These are phyloP conservation scores for Moesziomyces globuligerus DNA, from an alignment of 1,284 basidiomycete genomes.

Conservation along the genomic window DNA sequence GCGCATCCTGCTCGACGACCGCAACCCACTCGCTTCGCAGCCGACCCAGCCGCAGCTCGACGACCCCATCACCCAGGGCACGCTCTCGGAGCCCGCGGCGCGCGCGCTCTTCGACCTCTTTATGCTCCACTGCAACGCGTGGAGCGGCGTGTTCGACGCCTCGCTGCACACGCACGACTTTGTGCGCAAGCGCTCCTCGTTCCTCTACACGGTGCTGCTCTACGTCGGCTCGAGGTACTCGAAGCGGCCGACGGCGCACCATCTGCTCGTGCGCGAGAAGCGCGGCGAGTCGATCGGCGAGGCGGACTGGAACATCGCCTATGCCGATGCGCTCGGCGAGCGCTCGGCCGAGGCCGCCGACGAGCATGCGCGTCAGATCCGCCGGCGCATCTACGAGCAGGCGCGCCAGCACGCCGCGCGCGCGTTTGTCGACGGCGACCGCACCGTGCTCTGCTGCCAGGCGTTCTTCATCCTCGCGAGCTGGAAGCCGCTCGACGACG, in stretches of 20 bases:
- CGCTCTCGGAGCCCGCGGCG: conserved; percentile 39
- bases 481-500: conserved; percentile 51
- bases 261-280: conserved; percentile 30
- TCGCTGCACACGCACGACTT: conserved; percentile 49
- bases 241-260: conserved; percentile 31
- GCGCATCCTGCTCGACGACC: conserved; percentile 24
- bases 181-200: conserved; percentile 44
- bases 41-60: conserved; percentile 19
- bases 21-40: conserved; percentile 30
- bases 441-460: conserved; percentile 43
- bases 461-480: conserved; percentile 48
- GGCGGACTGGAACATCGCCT: conserved; percentile 37
- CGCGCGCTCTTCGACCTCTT: conserved; percentile 43
- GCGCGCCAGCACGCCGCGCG: conserved; percentile 43
- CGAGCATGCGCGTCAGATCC: conserved; percentile 34
- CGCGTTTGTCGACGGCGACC: conserved; percentile 50
- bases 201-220: conserved; percentile 49
- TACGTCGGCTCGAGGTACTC: conserved; percentile 39
- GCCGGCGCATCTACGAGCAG: conserved; percentile 31
- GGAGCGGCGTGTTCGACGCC: conserved; percentile 39
- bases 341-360: conserved; percentile 26
- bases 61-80: conserved; percentile 46
- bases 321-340: conserved; percentile 16
- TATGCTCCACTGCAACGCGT: conserved; percentile 39
- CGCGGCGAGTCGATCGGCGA: conserved; percentile 21